Evolutionary conservation across 306 rosid genomes (phyloP), one percentile per base, ranked within the genome.

Genomic region (Spatholobus suberectus): DNA sequence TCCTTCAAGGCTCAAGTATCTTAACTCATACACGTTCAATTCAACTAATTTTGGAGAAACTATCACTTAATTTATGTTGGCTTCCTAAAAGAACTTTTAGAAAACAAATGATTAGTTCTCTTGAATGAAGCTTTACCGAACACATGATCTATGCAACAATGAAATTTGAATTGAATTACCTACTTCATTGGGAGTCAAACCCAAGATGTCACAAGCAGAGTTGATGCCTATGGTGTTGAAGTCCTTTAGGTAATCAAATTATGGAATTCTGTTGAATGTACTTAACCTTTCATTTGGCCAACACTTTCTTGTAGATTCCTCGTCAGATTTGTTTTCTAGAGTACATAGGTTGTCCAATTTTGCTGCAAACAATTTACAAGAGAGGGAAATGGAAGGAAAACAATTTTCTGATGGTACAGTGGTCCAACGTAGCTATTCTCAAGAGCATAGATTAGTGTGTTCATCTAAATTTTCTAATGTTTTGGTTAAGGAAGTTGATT

Each of bases 391-490:
- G 68, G 81, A 38, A 72, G 81, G 2, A 18, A 69, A 46, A 59
- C 83, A 84, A 43, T 52, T 58, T 62, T 73, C 71, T 57, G 80
- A 57, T 13, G 75, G 37, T 37, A 77, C 71, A 21, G 27, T 75
- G 55, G 77, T 84, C 52, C 77, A 15, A 65, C 81, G 88, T 75
- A 68, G 83, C 82, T 67, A 81, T 80, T 84, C 71, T 27, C 46
- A 29, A 34, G 67, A 29, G 21, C 71, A 49, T 68, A 85, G 51
- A 82, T 75, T 59, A 24, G 84, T 57, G 29, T 77, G 46, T 46
- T 85, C 87, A 34, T 77, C 90, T 20, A 75, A 80, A 59, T 73
- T 38, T 61, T 51, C 43, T 47, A 85, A 79, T 58, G 51, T 51
- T 70, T 81, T 81, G 1, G 27, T 83, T 46, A 20, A 10, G 35